Evolutionary conservation across 345 rosid genomes (phyloP).

Genomic region (Murraya paniculata): DNA sequence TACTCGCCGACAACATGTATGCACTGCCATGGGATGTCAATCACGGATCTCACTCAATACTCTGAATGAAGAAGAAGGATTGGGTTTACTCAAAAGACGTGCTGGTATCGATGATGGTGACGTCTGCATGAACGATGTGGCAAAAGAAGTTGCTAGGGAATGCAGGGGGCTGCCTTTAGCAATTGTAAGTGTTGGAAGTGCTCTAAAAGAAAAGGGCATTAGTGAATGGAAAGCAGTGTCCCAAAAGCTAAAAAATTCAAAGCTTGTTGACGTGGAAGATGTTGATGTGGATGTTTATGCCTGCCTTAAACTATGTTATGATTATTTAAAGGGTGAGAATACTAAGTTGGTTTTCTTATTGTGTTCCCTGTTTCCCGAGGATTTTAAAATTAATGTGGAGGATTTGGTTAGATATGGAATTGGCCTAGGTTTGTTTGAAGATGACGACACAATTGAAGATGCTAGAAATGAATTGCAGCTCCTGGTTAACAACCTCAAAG

Average conservation of each 20-base stretch:
- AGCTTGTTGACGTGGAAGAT: not conserved
- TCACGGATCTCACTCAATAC: not conserved
- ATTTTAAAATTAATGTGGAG: not conserved
- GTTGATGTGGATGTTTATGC: not conserved
- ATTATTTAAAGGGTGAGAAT: not conserved
- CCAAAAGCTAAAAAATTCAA: constrained; percentile 2
- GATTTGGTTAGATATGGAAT: not conserved
- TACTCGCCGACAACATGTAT: too few relatives aligned
- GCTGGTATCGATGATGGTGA: not conserved
- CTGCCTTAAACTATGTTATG: not conserved
- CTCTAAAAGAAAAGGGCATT: not conserved
- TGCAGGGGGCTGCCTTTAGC: constrained; percentile 1
- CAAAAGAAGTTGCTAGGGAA: not conserved
- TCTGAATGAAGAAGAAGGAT: constrained; percentile 9
- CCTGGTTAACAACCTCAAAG: not conserved
- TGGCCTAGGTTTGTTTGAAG: not conserved
- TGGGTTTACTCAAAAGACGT: constrained; percentile 1
- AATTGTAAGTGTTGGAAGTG: not conserved
- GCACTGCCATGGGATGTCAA: too few relatives aligned
- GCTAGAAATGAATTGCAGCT: not conserved
- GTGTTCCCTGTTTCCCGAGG: constrained; percentile 18
- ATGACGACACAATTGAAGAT: not conserved
- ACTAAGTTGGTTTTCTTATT: not conserved
- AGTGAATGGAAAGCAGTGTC: not conserved
- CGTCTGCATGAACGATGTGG: not conserved